These are phyloP conservation scores for Pseudogymnoascus sp. DNA, from an alignment of 2,329 filamentous ascomycete species.

Conservation along the genomic window DNA sequence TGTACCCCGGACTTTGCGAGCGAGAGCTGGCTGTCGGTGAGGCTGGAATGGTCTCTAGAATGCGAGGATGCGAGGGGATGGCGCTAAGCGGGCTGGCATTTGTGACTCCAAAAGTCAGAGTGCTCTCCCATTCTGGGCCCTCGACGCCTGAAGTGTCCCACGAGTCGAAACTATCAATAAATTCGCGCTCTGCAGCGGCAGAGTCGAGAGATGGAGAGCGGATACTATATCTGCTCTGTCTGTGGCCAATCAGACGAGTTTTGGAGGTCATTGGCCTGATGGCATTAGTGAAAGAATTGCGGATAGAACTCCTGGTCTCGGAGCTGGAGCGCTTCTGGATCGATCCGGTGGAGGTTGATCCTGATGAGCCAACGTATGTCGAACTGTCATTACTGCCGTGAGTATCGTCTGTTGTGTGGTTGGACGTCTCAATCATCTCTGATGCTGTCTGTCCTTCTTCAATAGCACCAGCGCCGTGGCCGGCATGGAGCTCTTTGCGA, in stretches of 20 bases:
- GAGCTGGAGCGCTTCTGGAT: slow-evolving; percentile 38
- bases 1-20: slow-evolving; percentile 54
- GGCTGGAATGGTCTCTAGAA: slow-evolving; percentile 64
- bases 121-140: slow-evolving; percentile 46
- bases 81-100: slow-evolving; percentile 28
- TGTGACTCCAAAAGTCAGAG: slow-evolving; percentile 44
- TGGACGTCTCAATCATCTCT: slow-evolving; percentile 10
- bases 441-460: not conserved
- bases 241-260: slow-evolving; percentile 44
- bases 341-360: slow-evolving; percentile 35
- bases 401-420: slow-evolving; percentile 11
- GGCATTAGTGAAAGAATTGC: slow-evolving; percentile 40
- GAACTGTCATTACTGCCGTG: slow-evolving; percentile 15
- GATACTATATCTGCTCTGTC: slow-evolving; percentile 29
- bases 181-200: slow-evolving; percentile 19
- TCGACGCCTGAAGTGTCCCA: slow-evolving; percentile 69
- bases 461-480: not conserved
- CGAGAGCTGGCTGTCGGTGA: slow-evolving; percentile 53
- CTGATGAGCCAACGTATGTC: slow-evolving; percentile 21
- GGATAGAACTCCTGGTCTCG: slow-evolving; percentile 41
- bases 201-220: slow-evolving; percentile 44
- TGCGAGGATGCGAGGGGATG: slow-evolving; percentile 35
- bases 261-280: slow-evolving; percentile 50
- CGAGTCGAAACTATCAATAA: slow-evolving; percentile 57
- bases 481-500: slow-evolving; percentile 21